Evolutionary conservation across 257 asterid species (phyloP).

Genomic region (Rubia yunnanensis): DNA sequence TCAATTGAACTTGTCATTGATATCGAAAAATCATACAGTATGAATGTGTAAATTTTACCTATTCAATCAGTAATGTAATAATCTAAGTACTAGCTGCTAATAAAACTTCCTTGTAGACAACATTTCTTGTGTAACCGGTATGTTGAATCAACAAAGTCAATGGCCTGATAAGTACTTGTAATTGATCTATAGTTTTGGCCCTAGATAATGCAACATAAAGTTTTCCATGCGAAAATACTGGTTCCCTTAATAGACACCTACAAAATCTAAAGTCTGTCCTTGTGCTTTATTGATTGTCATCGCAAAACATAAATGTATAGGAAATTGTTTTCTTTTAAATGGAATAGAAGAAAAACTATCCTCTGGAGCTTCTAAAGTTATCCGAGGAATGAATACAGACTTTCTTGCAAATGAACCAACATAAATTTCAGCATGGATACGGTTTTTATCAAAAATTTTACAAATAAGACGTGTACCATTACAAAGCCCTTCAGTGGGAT

Average conservation of each 20-base stretch:
- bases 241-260: not conserved
- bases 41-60: too few relatives aligned
- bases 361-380: not conserved
- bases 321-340: too few relatives aligned
- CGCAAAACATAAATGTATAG: too few relatives aligned
- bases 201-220: not conserved
- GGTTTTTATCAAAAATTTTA: too few relatives aligned
- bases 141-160: not conserved
- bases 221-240: not conserved
- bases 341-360: too few relatives aligned
- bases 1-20: too few relatives aligned
- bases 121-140: not conserved
- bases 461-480: not conserved
- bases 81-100: not conserved
- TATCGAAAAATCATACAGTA: too few relatives aligned
- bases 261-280: not conserved
- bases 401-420: not conserved
- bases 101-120: not conserved
- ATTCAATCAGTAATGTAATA: too few relatives aligned
- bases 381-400: not conserved
- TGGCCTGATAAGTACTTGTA: not conserved
- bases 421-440: not conserved
- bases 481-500: not conserved
- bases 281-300: not conserved
- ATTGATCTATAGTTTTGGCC: too few relatives aligned